Evolutionary conservation across 148 eudicot species (phyloP), one percentile per base, ranked within the genome.

Genomic region (Polygonum aviculare): DNA sequence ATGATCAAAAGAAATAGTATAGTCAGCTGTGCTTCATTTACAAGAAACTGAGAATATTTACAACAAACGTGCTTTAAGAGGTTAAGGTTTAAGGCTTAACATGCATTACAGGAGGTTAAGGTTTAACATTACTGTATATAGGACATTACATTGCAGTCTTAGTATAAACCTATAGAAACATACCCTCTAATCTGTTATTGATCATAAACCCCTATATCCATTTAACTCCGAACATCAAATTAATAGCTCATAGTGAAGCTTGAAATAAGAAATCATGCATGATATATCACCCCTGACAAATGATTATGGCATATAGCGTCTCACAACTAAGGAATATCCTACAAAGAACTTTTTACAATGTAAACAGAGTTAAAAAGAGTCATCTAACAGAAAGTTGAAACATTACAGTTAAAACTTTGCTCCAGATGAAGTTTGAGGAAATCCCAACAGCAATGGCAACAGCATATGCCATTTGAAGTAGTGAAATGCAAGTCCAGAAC

Each of bases 401-500:
- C 19, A 35, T 76, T 89, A 96, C 99, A 82, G 94, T 96, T 44
- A 87, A 35, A 77, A 77, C 78, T 89, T 87, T 91, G 90, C 98
- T 96, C 99, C 98, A 96, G 41, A 82, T 75, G 77, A 77, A 85
- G 79, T 90, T 73, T 31, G 99, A 96, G 49, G 93, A 82, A 40
- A 88, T 88, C 69, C 99, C 99, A 9, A 93, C 93, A 26, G 85
- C 55, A 75, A 96, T 78, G 55, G 99, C 99, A 76, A 93, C 98
- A 75, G 86, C 84, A 86, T 96, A 96, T 54, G 99, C 99, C 87
- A 91, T 88, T 83, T 93, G 84, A 79, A 96, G 99, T 36, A 96
- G 86, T 38, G 85, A 76, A 69, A 93, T 93, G 80, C 99, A 96
- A 75, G 81, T 93, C 98, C 99, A 96, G 72, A 96, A 96, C 60